A percentile compares a stretch with the other conserved stretches of the same genome.
phyloP scores from a whole-genome alignment of 768 basidiomycete genomes.

The Trametes cingulata region DNA sequence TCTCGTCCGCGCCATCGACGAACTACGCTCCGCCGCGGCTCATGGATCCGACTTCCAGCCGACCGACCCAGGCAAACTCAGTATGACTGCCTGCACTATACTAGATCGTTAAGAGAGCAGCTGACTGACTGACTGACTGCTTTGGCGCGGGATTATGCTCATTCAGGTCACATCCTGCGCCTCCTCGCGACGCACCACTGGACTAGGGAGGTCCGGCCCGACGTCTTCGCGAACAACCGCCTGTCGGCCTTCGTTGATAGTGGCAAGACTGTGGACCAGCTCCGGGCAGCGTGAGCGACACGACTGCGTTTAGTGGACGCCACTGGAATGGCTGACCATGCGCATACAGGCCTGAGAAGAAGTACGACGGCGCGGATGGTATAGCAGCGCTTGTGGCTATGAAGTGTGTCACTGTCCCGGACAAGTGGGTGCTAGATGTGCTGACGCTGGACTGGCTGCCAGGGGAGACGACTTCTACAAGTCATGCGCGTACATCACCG shows the following conservation, averaged over 20 bases:
- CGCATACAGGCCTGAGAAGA: slow-evolving; percentile 57
- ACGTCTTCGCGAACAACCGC: slow-evolving; percentile 72
- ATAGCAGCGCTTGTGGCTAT: slow-evolving; percentile 68
- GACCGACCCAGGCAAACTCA: slow-evolving; percentile 45
- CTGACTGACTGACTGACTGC: too few species aligned
- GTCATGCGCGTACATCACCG: slow-evolving; percentile 1
- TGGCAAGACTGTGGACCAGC: slow-evolving; percentile 52
- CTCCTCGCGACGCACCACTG: slow-evolving; percentile 78
- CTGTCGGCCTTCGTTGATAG: slow-evolving; percentile 68
- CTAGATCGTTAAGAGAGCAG: too few species aligned
- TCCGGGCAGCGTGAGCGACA: slow-evolving; percentile 38
- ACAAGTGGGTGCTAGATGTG: neutral
- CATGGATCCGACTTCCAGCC: neutral
- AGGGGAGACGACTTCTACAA: slow-evolving; percentile 14
- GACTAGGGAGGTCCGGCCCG: slow-evolving; percentile 62
- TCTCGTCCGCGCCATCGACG: slow-evolving; percentile 2
- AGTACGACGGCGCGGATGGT: slow-evolving; percentile 65
- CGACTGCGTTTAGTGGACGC: too few species aligned
- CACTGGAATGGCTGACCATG: too few species aligned
- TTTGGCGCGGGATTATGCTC: too few species aligned
- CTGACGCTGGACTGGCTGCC: neutral
- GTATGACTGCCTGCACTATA: slow-evolving; percentile 32
- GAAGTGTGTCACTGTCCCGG: slow-evolving; percentile 44
- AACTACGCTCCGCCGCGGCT: neutral
- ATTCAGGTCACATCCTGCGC: slow-evolving; percentile 66